Evolutionary conservation across 768 basidiomycete genomes (phyloP).

Genomic region (Termitomyces sp.): DNA sequence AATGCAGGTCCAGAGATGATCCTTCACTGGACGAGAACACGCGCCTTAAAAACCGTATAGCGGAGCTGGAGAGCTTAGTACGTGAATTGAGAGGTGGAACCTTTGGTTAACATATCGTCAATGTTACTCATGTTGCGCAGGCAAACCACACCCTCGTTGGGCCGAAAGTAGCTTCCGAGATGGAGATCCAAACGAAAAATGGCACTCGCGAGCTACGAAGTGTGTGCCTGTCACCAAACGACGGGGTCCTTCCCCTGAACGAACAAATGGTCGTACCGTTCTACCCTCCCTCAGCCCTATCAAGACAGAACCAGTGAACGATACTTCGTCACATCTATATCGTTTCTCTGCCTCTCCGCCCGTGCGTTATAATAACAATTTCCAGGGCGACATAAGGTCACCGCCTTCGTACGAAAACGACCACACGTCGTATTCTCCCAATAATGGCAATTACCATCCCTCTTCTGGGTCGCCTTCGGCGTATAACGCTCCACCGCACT

Average conservation of each 20-base stretch:
- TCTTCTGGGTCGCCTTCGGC: constrained; percentile 20
- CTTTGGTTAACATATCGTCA: constrained; percentile 4
- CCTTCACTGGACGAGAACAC: constrained; percentile 85
- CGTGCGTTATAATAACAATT: constrained; percentile 48
- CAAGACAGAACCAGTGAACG: constrained; percentile 58
- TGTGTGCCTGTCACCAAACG: constrained; percentile 44
- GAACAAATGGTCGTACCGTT: constrained; percentile 31
- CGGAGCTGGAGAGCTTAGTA: constrained; percentile 89
- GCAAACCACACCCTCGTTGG: constrained; percentile 86
- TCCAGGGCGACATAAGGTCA: constrained; percentile 39
- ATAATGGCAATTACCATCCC: constrained; percentile 14
- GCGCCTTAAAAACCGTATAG: constrained; percentile 79
- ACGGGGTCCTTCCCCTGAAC: constrained; percentile 29
- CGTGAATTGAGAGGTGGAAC: constrained; percentile 73
- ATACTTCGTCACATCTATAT: constrained; percentile 51
- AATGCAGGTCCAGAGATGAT: constrained; percentile 55
- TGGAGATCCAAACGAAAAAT: constrained; percentile 77
- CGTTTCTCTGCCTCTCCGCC: constrained; percentile 64
- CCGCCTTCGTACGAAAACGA: constrained; percentile 32
- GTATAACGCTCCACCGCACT: constrained; percentile 19
- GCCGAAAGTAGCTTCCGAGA: constrained; percentile 75
- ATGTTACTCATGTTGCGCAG: constrained; percentile 28
- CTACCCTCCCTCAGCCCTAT: constrained; percentile 53
- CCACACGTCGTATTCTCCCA: constrained; percentile 20
- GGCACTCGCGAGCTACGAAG: constrained; percentile 80